phyloP scores from a whole-genome alignment of 192 early-diverging fungal genomes.

The Chytriomyces sp. region DNA sequence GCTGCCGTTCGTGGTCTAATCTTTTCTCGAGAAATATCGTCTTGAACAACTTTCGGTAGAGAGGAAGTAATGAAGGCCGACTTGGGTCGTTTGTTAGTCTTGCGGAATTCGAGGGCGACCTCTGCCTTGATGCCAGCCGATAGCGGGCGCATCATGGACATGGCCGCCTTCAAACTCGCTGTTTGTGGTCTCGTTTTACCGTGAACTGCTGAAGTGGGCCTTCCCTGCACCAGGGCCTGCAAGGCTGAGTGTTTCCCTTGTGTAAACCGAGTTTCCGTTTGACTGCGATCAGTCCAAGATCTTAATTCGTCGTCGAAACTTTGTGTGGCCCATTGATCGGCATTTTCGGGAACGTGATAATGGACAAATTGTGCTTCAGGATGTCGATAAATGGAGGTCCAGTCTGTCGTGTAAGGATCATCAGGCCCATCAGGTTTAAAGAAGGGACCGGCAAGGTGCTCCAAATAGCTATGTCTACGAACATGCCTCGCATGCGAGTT shows the following conservation, averaged over 20 bases:
- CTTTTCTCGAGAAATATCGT: too few species aligned
- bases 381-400: not conserved
- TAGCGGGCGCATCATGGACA: constrained; percentile 12
- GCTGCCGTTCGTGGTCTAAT: too few species aligned
- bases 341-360: not conserved
- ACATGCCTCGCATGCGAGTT: not conserved
- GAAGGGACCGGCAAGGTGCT: constrained; percentile 50
- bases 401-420: not conserved
- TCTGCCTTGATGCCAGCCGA: constrained; percentile 14
- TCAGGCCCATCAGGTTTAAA: constrained; percentile 43
- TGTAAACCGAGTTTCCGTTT: not conserved
- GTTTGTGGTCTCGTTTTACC: constrained; percentile 1
- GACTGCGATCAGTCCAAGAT: not conserved
- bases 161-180: not conserved
- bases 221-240: not conserved
- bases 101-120: not conserved
- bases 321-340: not conserved
- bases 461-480: constrained; percentile 43
- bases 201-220: not conserved
- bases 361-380: not conserved
- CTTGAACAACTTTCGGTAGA: not conserved
- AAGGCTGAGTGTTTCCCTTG: not conserved
- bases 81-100: not conserved
- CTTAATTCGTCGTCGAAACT: not conserved
- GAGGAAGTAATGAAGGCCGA: not conserved